These are phyloP conservation scores for Hymenoscyphus albidus DNA, from an alignment of 2,329 filamentous ascomycete species.

Conservation along the genomic window DNA sequence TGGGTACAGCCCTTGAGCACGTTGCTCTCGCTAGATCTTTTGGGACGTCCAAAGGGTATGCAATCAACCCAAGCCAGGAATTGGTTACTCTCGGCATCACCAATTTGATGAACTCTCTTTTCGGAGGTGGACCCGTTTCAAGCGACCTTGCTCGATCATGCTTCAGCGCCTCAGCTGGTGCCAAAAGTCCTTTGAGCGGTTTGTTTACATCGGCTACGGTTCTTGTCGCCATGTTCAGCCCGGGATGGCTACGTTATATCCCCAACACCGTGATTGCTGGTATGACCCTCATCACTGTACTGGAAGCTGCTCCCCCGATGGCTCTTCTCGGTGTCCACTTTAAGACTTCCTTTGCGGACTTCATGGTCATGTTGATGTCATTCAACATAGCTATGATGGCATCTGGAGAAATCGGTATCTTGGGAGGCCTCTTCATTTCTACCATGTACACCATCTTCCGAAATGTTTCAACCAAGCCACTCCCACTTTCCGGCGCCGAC, in stretches of 20 bases:
- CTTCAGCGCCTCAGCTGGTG: slow-evolving; percentile 60
- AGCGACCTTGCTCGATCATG: slow-evolving; percentile 61
- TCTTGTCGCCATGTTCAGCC: slow-evolving; percentile 57
- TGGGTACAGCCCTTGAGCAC: slow-evolving; percentile 49
- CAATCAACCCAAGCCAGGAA: slow-evolving; percentile 60
- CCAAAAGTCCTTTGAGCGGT: slow-evolving; percentile 57
- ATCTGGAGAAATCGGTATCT: slow-evolving; percentile 52
- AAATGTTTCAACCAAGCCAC: slow-evolving; percentile 20
- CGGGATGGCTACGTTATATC: slow-evolving; percentile 62
- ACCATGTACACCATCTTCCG: slow-evolving; percentile 22
- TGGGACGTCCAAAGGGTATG: slow-evolving; percentile 56
- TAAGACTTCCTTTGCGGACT: slow-evolving; percentile 62
- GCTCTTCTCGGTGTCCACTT: slow-evolving; percentile 52
- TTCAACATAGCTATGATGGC: slow-evolving; percentile 63
- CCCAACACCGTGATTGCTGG: slow-evolving; percentile 60
- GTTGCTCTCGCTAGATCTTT: slow-evolving; percentile 62
- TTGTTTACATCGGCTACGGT: slow-evolving; percentile 58
- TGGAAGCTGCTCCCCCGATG: slow-evolving; percentile 19
- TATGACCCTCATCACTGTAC: slow-evolving; percentile 44
- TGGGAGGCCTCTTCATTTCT: slow-evolving; percentile 16
- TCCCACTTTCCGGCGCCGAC: slow-evolving; percentile 13
- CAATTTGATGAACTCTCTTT: slow-evolving; percentile 62
- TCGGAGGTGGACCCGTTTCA: slow-evolving; percentile 58
- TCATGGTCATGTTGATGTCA: slow-evolving; percentile 58
- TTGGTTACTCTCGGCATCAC: slow-evolving; percentile 58